A percentile compares a stretch with the other conserved stretches of the same genome.
Conservation (phyloP, 2,329 filamentous ascomycete species). For the Gliomastix tumulicola region DNA sequence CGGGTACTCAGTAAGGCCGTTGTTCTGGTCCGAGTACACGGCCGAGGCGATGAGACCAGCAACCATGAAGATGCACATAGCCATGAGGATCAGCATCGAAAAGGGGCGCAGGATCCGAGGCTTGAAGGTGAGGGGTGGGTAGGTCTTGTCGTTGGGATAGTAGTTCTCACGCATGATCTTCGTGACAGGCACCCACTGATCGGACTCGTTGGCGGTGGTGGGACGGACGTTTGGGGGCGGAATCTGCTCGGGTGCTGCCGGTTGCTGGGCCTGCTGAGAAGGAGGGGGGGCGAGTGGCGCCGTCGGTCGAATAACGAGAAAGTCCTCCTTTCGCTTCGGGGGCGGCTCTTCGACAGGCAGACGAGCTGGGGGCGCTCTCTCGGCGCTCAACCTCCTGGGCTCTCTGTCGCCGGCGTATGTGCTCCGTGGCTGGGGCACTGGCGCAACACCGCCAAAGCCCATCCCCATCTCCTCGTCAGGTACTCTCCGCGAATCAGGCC, state of each 20-base stretch:
- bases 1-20: slow-evolving; percentile 62
- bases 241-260: neutral
- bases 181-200: slow-evolving; percentile 23
- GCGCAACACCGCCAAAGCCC: too few species aligned
- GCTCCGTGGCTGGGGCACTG: neutral
- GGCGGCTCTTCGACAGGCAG: neutral
- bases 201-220: slow-evolving; percentile 3
- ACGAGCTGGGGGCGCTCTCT: too few species aligned
- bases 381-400: neutral
- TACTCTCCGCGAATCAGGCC: neutral
- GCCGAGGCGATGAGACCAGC: slow-evolving; percentile 66
- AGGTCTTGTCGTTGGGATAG: slow-evolving; percentile 26
- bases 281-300: neutral
- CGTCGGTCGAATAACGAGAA: neutral
- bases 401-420: slow-evolving; percentile 1
- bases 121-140: slow-evolving; percentile 57
- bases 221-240: neutral
- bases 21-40: slow-evolving; percentile 54
- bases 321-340: neutral
- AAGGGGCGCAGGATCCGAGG: slow-evolving; percentile 64
- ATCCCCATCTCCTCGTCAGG: neutral
- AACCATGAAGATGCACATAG: slow-evolving; percentile 63
- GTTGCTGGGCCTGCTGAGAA: neutral
- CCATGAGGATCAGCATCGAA: slow-evolving; percentile 53
- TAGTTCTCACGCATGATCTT: slow-evolving; percentile 24